Base-by-base conservation (phyloP, 108 stramenopile species). In the Pelagomonas calceolata region DNA sequence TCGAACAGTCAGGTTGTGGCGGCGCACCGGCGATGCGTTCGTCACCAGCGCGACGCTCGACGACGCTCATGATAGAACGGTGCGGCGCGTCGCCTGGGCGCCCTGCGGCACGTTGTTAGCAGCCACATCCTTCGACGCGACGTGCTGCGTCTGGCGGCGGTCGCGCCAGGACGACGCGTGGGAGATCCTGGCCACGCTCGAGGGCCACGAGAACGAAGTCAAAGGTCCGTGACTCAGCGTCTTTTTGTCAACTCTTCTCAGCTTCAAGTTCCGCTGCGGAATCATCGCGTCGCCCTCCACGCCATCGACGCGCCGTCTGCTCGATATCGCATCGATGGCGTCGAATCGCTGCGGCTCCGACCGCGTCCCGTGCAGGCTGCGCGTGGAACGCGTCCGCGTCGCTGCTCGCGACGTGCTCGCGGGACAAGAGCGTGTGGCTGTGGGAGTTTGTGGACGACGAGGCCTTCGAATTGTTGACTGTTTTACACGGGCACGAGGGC, bases 341-440 rank as follows among this genome's bases (percentile, higher is more conserved):
- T n/a, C n/a, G n/a, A n/a, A n/a, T n/a, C n/a, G n/a, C n/a, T n/a
- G n/a, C n/a, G n/a, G n/a, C n/a, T n/a, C n/a, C n/a, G n/a, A n/a
- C n/a, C n/a, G n/a, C n/a, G n/a, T n/a, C n/a, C n/a, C n/a, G n/a
- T 78, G 83, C 71, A n/a, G n/a, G n/a, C n/a, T 85, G 95, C 0
- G 78, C 85, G 15, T 99, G 93, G 93, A 96, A 90, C 81, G 69
- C 79, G 9, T 92, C 90, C 12, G 98, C 93, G 10, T 80, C 85
- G 0, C 70, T 93, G 31, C 75, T 99, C 39, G 98, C 98, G 10
- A 95, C 92, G 34, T 95, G 95, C 72, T 90, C 94, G 30, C 81
- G 96, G n/a, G 96, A 97, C 80, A 99, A 99, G 73, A 90, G 87
- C 46, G 91, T 99, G 63, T 99, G 98, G 98, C 79, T 99, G 63